Evolutionary conservation across 306 rosid species (phyloP), one percentile per base, ranked within the genome.

Genomic region (Prunus padus): DNA sequence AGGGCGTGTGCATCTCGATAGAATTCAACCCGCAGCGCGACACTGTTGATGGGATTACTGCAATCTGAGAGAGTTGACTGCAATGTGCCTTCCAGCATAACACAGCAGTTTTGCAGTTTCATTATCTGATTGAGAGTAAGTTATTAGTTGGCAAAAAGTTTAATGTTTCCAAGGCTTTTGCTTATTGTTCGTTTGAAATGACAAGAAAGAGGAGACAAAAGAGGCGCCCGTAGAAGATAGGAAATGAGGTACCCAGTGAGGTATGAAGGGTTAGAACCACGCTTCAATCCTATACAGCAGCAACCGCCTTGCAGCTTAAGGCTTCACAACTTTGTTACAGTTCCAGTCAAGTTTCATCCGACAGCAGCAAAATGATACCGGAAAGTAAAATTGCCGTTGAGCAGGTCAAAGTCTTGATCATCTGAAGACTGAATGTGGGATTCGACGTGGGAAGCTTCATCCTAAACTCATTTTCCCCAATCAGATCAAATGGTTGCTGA

Each of bases 11-110:
- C 20, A 66, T 95, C 77, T 95, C 99, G 25, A 80, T 92, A 71
- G 99, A 95, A 60, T 86, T 92, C 69, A 95, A 95, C 81, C 99
- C n/a, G n/a, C n/a, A n/a, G n/a, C n/a, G n/a, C n/a, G n/a, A n/a
- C n/a, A n/a, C n/a, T n/a, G n/a, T n/a, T 5, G 97, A 89, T 33
- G 99, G 97, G 76, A 92, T 95, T 97, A 95, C 99, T 28, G 99
- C 97, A 50, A 95, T 95, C 97, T 92, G 54, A 89, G 97, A 85
- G 99, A 95, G 78, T 51, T 92, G 78, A 52, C 96, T 28, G 99
- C 97, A 0, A 92, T 92, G 16, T 7, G 13, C n/a, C 18, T 77
- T 74, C 57, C 42, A 60, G 73, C 61, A 51, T 20, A 30, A 30
- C 76, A 50, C 12, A 28, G n/a, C n/a, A 69, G 25, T 60, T 46